Conservation (phyloP, 179 eudicot genomes). For the Drosera spatulata region DNA sequence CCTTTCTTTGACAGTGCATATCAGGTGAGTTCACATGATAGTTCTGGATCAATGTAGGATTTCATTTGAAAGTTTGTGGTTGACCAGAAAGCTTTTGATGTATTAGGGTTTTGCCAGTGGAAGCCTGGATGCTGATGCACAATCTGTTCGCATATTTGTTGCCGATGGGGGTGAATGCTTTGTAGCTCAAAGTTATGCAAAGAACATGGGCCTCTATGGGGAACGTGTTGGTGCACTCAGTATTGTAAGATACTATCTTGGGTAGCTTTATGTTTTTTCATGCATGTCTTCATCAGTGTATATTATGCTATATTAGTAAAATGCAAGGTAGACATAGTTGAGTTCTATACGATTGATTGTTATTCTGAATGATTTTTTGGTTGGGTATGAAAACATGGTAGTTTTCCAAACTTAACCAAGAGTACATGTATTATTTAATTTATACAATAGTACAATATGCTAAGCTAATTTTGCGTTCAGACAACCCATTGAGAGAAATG, state of each 20-base stretch:
- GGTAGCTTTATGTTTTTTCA: not conserved
- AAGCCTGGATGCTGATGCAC: slow-evolving; percentile 37
- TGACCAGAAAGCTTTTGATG: slow-evolving; percentile 2
- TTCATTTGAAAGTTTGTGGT: not conserved
- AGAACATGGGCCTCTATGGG: slow-evolving; percentile 46
- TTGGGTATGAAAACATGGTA: too few relatives aligned
- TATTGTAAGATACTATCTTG: slow-evolving; percentile 26
- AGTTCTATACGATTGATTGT: too few relatives aligned
- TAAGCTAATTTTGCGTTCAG: too few relatives aligned
- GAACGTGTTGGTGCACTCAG: slow-evolving; percentile 50
- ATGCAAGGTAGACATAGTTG: too few relatives aligned
- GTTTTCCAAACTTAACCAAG: too few relatives aligned
- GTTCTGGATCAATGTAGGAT: slow-evolving; percentile 2
- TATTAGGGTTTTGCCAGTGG: slow-evolving; percentile 49
- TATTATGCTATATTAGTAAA: too few relatives aligned
- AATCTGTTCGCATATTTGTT: slow-evolving; percentile 41
- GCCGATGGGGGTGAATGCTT: slow-evolving; percentile 44
- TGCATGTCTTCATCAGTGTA: too few relatives aligned
- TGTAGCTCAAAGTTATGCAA: slow-evolving; percentile 45
- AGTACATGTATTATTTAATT: too few relatives aligned
- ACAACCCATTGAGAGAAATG: too few relatives aligned
- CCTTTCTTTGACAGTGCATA: slow-evolving; percentile 55
- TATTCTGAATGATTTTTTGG: too few relatives aligned
- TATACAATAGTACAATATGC: too few relatives aligned
- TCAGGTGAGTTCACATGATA: slow-evolving; percentile 22